phyloP scores from a whole-genome alignment of 495 filamentous ascomycete species.

The Podospora bellae-mahoneyi region DNA sequence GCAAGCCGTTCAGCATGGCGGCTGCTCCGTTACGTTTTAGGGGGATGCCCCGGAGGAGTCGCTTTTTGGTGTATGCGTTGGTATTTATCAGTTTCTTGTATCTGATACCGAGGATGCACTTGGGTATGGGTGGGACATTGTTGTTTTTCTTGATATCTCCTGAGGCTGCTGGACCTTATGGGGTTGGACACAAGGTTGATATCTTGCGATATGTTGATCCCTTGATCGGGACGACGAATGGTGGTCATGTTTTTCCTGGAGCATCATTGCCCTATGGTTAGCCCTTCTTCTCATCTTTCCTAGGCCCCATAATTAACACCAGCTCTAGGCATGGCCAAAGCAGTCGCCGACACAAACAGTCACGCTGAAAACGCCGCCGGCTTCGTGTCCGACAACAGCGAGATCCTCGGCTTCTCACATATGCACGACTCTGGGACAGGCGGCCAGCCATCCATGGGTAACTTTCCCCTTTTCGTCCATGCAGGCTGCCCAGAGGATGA shows the following conservation, averaged over 20 bases:
- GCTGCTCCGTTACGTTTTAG: constrained; percentile 29
- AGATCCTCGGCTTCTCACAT: constrained; percentile 53
- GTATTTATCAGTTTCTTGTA: constrained; percentile 31
- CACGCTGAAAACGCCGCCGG: constrained; percentile 62
- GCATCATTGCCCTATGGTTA: constrained; percentile 65
- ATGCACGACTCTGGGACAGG: constrained; percentile 64
- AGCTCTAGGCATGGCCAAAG: constrained; percentile 58
- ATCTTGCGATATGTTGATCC: constrained; percentile 49
- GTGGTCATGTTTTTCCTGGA: constrained; percentile 70
- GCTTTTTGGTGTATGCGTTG: constrained; percentile 32
- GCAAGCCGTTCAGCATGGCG: constrained; percentile 22
- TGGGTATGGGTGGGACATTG: constrained; percentile 16
- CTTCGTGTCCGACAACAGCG: constrained; percentile 57
- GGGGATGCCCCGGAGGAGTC: constrained; percentile 37
- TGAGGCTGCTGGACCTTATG: constrained; percentile 17
- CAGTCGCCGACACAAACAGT: constrained; percentile 58
- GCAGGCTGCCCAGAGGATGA: constrained; percentile 63
- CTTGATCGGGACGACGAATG: constrained; percentile 60
- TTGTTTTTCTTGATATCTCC: constrained; percentile 31
- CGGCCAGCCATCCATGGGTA: constrained; percentile 64
- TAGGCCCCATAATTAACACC: constrained; percentile 17
- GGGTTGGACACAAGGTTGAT: constrained; percentile 23
- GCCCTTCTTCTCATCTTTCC: constrained; percentile 7
- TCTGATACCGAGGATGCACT: constrained; percentile 29
- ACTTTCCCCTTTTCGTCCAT: constrained; percentile 71